Percentiles rank a stretch among this genome's conserved stretches.
phyloP scores from a whole-genome alignment of 768 basidiomycete species.

The Steccherinum ochraceum region DNA sequence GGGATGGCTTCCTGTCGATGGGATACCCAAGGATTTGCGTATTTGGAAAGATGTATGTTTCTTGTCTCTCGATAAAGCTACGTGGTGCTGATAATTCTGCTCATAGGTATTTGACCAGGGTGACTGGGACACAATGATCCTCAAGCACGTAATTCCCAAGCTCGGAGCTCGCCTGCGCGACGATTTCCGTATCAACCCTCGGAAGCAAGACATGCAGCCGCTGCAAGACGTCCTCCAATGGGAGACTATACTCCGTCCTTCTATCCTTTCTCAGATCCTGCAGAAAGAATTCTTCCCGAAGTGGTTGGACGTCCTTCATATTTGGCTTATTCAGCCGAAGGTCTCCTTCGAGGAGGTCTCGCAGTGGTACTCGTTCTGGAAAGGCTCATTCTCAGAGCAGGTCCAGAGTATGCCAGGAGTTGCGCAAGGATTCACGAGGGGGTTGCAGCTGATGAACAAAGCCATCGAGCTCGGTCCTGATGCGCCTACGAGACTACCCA shows the following conservation, averaged over 20 bases:
- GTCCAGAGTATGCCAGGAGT: conserved; percentile 64
- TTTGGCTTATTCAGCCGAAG: conserved; percentile 88
- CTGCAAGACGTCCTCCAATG: conserved; percentile 74
- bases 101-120: conserved; percentile 61
- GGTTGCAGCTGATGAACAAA: conserved; percentile 89
- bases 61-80: not conserved
- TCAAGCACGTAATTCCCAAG: conserved; percentile 91
- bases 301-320: conserved; percentile 86
- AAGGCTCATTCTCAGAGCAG: conserved; percentile 62
- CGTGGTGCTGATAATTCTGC: not conserved
- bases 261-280: conserved; percentile 77
- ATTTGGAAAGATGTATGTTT: conserved; percentile 76
- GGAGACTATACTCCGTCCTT: conserved; percentile 64
- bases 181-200: conserved; percentile 87
- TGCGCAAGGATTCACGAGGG: conserved; percentile 76
- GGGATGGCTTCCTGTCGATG: conserved; percentile 66
- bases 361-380: conserved; percentile 93
- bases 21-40: conserved; percentile 65
- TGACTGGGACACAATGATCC: conserved; percentile 89
- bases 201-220: conserved; percentile 82
- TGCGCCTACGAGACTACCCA: conserved; percentile 59
- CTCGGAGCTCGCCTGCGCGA: conserved; percentile 77
- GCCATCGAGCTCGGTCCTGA: conserved; percentile 83
- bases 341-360: conserved; percentile 91
- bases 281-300: conserved; percentile 95